Base-by-base conservation (phyloP, 2,329 filamentous ascomycete species). In the Setomelanomma holmii region DNA sequence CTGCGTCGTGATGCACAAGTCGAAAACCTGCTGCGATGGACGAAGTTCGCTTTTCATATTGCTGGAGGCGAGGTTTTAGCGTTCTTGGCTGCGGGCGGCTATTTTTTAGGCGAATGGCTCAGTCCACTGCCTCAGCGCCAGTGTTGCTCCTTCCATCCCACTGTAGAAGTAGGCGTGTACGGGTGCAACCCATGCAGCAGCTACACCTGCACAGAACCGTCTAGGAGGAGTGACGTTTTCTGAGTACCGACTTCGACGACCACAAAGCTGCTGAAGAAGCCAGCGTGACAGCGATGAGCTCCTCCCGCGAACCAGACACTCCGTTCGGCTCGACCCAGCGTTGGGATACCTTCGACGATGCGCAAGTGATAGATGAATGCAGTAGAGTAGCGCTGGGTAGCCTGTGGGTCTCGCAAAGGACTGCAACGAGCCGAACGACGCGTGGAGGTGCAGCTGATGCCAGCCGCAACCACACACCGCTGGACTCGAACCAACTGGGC, bases 311-410 rank as follows among this genome's bases (percentile, higher is more conserved):
- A 23, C 27, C 33, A 44, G 47, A 49, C 39, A 36, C 17, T 16
- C 27, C 47, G 10, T 43, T 24, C 47, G 21, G 33, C 47, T 38
- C 20, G n/a, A 27, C 39, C 19, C 27, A 49, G 47, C 47, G 47
- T 16, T 49, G 40, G 39, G 34, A 33, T 34, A 39, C 39, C 39
- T 49, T 43, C 21, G 21, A 36, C 27, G 47, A 49, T 39, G 34
- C 47, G 39, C 47, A 44, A 42, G 22, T 42, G 38, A 24, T 49
- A 42, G 24, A 43, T 8, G 38, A 24, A 49, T 42, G 38, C 38
- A 42, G 19, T 23, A 19, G n/a, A 20, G 35, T n/a, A 19, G 35
- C n/a, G 17, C 14, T 10, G 17, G 17, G 17, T 8, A 39, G 14
- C 17, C 35, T 6, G 8, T 17, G 35, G 11, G 35, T 19, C 17